These are phyloP conservation scores for Erodium moschatum DNA, from an alignment of 441 rosid genomes.

Conservation along the genomic window DNA sequence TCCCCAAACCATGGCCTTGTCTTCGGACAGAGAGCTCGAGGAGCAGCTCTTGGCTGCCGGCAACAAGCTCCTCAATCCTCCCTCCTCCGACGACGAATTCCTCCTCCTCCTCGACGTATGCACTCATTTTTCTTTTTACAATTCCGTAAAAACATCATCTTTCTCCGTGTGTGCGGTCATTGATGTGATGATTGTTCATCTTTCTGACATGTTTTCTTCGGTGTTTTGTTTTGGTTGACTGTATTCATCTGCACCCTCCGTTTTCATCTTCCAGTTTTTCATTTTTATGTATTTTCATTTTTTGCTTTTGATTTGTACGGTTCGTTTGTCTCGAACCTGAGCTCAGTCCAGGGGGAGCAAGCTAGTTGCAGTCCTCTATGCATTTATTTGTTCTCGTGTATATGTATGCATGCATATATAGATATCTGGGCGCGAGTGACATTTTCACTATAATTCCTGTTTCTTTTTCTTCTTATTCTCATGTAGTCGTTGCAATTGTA, in stretches of 20 bases:
- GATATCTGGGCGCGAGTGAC: background rate
- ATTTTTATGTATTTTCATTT: background rate
- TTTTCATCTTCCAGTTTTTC: background rate
- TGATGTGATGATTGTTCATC: background rate
- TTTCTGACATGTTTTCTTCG: background rate
- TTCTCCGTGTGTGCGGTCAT: background rate
- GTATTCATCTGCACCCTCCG: background rate
- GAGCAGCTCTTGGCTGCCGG: slow-evolving; percentile 70
- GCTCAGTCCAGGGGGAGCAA: slow-evolving; percentile 3
- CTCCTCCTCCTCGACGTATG: slow-evolving; percentile 86
- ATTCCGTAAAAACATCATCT: too few relatives aligned
- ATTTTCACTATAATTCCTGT: background rate
- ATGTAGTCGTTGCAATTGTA: background rate
- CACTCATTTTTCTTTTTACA: slow-evolving; percentile 12
- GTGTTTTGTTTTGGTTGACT: slow-evolving; percentile 1
- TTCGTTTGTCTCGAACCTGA: background rate
- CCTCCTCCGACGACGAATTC: slow-evolving; percentile 59
- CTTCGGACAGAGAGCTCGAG: slow-evolving; percentile 56
- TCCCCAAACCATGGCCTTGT: slow-evolving; percentile 31
- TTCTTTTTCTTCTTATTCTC: background rate
- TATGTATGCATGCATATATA: background rate
- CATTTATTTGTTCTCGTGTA: background rate
- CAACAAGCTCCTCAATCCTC: slow-evolving; percentile 51
- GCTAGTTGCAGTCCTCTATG: background rate
- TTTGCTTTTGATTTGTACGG: background rate